Base-by-base conservation (phyloP, 2,329 filamentous ascomycete species). In the Mycosphaerella sp. region DNA sequence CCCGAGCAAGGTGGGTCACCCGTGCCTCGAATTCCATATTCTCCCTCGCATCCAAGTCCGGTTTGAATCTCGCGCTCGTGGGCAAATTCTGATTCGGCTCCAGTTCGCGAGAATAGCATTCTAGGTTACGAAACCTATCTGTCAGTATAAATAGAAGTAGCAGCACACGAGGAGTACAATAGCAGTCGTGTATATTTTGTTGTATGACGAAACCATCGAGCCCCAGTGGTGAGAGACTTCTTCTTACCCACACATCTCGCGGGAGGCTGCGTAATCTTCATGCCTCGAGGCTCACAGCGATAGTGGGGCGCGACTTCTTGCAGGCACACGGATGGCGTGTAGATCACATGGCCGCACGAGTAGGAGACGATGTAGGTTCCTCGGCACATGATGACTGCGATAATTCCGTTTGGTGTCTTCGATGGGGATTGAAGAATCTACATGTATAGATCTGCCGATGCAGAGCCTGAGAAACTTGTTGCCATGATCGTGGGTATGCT, bases 191-290 rank as follows among this genome's bases (percentile, higher is more conserved):
- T 17, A 17, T 17, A 17, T 17, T 17, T 17, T 1, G 14, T 17
- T 17, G 14, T 17, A 17, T 17, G 14, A 17, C 14, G 14, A 17
- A 17, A 17, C 1, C 14, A 17, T 17, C 14, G 14, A 17, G 14
- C 14, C 14, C 14, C 14, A 17, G 14, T 17, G 14, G 14, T 17
- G 14, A 17, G 14, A 17, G 14, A 17, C 14, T 17, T 17, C 14
- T 21, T 21, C 26, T 29, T 29, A 29, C 26, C 26, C 26, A 29
- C 34, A 38, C 34, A 38, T 38, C 34, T 26, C 45, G 32, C 58
- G 11, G 55, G 54, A 29, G 60, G 60, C 34, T 60, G 56, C 29
- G 60, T 60, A 26, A 62, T 62, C 34, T 62, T 62, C 54, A 59
- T 57, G 9, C 60, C 60, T 40, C 58, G 48, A 26, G 58, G 56